Evolutionary conservation across 2,329 filamentous ascomycete genomes (phyloP).

Genomic region (Botrytis medusae): DNA sequence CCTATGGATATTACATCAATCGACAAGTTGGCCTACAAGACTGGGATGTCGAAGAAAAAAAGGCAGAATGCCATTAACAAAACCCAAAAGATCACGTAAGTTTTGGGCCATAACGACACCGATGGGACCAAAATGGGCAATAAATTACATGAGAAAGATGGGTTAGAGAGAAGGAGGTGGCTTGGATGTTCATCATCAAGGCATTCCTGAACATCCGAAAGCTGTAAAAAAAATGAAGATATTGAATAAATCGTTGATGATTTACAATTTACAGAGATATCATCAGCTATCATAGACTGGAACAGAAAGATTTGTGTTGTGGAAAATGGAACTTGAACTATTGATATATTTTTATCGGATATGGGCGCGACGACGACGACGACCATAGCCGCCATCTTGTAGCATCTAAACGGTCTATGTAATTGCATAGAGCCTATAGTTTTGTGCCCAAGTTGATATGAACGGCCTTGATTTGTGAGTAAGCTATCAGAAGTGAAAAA

Average conservation of each 20-base stretch:
- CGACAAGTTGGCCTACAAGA: too few species aligned
- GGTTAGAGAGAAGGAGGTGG: not conserved
- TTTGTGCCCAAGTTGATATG: conserved; percentile 42
- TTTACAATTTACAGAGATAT: not conserved
- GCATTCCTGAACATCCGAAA: too few species aligned
- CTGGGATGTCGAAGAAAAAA: too few species aligned
- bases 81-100: accelerated
- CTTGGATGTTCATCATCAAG: not conserved
- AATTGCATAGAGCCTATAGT: conserved; percentile 25
- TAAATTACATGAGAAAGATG: not conserved
- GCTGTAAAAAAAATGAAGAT: not conserved
- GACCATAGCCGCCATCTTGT: not conserved
- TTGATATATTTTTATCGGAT: not conserved
- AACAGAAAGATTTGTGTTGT: not conserved
- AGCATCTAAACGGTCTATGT: not conserved
- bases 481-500: conserved; percentile 28
- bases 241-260: accelerated
- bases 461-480: conserved; percentile 43
- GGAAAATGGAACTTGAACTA: not conserved
- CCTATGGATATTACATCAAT: too few species aligned
- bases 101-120: not conserved
- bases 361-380: not conserved
- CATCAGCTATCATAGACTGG: too few species aligned
- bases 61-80: not conserved
- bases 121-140: not conserved